phyloP scores from a whole-genome alignment of 148 eudicot genomes.

The Camellia sinensis region DNA sequence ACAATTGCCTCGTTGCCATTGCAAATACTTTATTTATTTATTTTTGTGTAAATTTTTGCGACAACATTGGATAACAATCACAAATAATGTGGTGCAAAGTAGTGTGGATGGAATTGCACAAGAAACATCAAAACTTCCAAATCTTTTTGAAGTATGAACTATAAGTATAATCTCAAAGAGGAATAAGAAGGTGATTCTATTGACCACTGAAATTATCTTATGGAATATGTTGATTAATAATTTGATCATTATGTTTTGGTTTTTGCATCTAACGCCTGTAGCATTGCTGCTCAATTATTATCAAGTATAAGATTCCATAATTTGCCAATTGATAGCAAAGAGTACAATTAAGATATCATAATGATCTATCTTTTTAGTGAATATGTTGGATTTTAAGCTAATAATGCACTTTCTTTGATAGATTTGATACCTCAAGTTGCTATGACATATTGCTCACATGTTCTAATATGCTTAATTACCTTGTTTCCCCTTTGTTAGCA shows the following conservation, averaged over 20 bases:
- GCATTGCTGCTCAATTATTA: not conserved
- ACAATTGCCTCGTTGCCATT: too few relatives aligned
- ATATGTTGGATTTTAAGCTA: constrained; percentile 3
- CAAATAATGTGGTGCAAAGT: too few relatives aligned
- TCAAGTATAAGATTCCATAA: constrained; percentile 10
- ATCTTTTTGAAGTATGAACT: not conserved
- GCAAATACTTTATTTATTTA: too few relatives aligned
- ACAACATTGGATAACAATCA: too few relatives aligned
- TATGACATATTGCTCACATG: not conserved
- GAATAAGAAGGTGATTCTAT: constrained; percentile 19
- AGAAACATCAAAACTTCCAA: not conserved
- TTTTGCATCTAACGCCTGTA: not conserved
- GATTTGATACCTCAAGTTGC: constrained; percentile 7
- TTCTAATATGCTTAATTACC: constrained; percentile 4
- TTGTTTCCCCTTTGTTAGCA: not conserved
- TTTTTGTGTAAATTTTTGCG: too few relatives aligned
- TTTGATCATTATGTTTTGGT: not conserved
- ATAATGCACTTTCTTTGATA: not conserved
- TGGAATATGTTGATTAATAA: constrained; percentile 16
- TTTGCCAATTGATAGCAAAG: not conserved
- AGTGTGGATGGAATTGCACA: not conserved
- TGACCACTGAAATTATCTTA: not conserved
- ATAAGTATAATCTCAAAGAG: not conserved
- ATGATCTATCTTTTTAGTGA: not conserved
- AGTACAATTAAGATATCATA: not conserved